A percentile compares a stretch with the other conserved stretches of the same genome.
Evolutionary conservation across 2,329 filamentous ascomycete genomes (phyloP).

Genomic region (Diaporthe ampelina): DNA sequence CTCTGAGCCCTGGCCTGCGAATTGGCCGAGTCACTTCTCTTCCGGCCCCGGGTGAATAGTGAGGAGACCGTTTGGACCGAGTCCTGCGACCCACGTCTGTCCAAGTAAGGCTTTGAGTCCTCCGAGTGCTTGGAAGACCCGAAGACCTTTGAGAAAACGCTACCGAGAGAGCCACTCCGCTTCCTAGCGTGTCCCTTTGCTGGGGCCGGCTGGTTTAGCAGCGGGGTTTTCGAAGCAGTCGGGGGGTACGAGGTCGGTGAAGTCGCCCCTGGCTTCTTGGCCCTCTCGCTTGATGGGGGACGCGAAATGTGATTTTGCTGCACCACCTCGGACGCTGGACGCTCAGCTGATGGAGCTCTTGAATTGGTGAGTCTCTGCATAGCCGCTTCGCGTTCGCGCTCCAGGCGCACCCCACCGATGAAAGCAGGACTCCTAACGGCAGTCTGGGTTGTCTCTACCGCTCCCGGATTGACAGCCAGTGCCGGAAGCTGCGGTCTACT

Average conservation of each 20-base stretch:
- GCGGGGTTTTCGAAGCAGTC: constrained; percentile 39
- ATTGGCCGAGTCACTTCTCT: constrained; percentile 20
- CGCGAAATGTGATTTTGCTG: constrained; percentile 11
- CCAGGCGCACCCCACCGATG: constrained; percentile 59
- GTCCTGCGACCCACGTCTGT: constrained; percentile 32
- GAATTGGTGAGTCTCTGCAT: constrained; percentile 37
- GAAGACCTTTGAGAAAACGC: constrained; percentile 38
- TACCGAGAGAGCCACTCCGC: constrained; percentile 34
- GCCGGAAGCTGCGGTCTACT: not conserved
- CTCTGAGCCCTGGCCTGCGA: constrained; percentile 34
- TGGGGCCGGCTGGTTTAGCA: constrained; percentile 34
- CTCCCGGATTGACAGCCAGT: constrained; percentile 24
- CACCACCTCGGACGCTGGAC: constrained; percentile 24
- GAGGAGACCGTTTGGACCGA: constrained; percentile 37
- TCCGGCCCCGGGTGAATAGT: constrained; percentile 28
- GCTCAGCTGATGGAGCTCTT: constrained; percentile 36
- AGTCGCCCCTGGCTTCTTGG: constrained; percentile 36
- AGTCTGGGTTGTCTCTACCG: constrained; percentile 29
- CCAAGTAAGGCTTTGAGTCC: constrained; percentile 24
- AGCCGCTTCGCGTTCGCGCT: constrained; percentile 56
- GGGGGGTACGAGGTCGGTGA: constrained; percentile 40
- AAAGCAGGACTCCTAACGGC: constrained; percentile 49
- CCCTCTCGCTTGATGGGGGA: constrained; percentile 23
- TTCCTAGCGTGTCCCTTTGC: constrained; percentile 31
- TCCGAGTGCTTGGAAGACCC: constrained; percentile 32